These are phyloP conservation scores for Myriosclerotinia scirpicola DNA, from an alignment of 2,329 filamentous ascomycete species.

Conservation along the genomic window DNA sequence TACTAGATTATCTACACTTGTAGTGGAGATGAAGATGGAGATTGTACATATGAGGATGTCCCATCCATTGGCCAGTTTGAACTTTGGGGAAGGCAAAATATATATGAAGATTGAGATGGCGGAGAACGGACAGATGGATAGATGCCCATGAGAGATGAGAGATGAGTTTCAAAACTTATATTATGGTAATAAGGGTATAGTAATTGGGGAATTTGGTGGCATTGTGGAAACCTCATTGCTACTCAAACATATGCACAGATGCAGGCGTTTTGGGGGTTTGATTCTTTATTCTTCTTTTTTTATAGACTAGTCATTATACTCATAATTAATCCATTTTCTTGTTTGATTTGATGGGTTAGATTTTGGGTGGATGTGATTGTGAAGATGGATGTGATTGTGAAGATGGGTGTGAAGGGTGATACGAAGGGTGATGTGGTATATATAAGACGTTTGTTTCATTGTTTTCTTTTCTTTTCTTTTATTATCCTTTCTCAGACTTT, in stretches of 20 bases:
- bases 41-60: conserved; percentile 1
- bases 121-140: background rate
- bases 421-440: no score
- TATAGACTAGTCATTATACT: background rate
- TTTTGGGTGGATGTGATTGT: no score
- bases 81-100: background rate
- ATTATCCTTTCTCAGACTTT: no score
- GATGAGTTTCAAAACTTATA: conserved; percentile 12
- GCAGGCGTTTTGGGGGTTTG: background rate
- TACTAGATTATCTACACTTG: background rate
- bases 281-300: background rate
- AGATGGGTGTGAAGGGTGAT: no score
- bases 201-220: background rate
- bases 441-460: no score
- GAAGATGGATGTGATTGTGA: no score
- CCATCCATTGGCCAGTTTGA: background rate
- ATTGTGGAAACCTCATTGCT: background rate
- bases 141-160: conserved; percentile 12
- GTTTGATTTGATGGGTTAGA: background rate
- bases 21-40: background rate
- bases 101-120: background rate
- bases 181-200: conserved; percentile 7
- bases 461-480: no score
- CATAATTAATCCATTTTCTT: conserved; percentile 8
- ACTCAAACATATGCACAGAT: conserved; percentile 1